These are phyloP conservation scores for Paracorniculantispora psalliotae DNA, from an alignment of 2,329 filamentous ascomycete species.

Conservation along the genomic window DNA sequence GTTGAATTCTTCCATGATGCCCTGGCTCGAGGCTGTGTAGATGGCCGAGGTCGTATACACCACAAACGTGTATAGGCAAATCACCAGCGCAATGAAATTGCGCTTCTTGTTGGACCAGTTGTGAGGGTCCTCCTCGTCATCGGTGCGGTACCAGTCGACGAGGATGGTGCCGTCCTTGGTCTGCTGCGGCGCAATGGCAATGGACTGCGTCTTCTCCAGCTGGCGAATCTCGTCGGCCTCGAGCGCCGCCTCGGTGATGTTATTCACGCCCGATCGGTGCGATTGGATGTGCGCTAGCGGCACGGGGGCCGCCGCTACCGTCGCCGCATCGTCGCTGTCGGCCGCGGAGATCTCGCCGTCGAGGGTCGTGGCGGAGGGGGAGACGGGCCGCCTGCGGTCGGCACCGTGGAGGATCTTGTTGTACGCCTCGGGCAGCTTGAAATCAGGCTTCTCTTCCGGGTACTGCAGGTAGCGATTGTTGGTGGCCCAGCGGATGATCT, in stretches of 20 bases:
- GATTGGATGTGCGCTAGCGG: not conserved
- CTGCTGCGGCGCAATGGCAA: slow-evolving; percentile 43
- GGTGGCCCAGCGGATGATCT: slow-evolving; percentile 51
- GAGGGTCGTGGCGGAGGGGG: not conserved
- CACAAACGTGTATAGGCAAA: slow-evolving; percentile 55
- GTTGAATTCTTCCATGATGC: slow-evolving; percentile 48
- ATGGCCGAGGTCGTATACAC: slow-evolving; percentile 49
- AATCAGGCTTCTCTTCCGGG: slow-evolving; percentile 54
- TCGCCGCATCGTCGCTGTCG: not conserved
- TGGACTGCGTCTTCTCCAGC: slow-evolving; percentile 40
- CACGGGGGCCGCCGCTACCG: not conserved
- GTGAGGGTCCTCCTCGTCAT: slow-evolving; percentile 51
- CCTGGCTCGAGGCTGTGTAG: slow-evolving; percentile 40
- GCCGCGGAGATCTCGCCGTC: not conserved
- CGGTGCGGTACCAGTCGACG: slow-evolving; percentile 51
- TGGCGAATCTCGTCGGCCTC: slow-evolving; percentile 32
- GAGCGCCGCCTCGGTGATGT: slow-evolving; percentile 30
- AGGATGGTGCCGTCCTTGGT: slow-evolving; percentile 48
- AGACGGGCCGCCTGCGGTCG: slow-evolving; percentile 11
- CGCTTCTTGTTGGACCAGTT: slow-evolving; percentile 47
- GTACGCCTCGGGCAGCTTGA: slow-evolving; percentile 43
- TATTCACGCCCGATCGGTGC: slow-evolving; percentile 15
- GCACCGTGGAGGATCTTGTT: slow-evolving; percentile 28
- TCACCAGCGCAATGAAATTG: slow-evolving; percentile 36
- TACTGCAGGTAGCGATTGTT: slow-evolving; percentile 50